Base-by-base conservation (phyloP, 192 early-diverging fungal species). In the Phycomyces blakesleeanus region DNA sequence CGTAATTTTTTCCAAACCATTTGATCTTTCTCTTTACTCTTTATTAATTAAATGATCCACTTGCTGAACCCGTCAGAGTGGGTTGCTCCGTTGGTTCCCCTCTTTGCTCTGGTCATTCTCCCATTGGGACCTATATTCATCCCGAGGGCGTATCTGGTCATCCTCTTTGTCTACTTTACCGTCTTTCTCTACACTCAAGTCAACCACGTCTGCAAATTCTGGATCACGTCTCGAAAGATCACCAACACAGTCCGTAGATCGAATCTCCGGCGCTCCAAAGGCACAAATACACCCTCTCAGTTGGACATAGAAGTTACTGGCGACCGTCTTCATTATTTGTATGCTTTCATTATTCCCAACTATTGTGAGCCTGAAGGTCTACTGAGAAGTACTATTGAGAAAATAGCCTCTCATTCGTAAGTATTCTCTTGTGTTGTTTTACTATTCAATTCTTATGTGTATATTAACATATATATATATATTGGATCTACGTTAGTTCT, bases 311-410 rank as follows among this genome's bases (percentile, higher is more conserved):
- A 34, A 34, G 29, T 34, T 34, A 34, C 29, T 34, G 29, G 29
- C 2, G 29, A 47, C 44, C 44, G 18, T 12, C 44, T 47, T 6
- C 11, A 58, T 29, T 75, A 85, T 53, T 64, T 77, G 29, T 84
- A 91, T 73, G 70, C 87, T 44, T 75, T 91, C 69, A 81, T 91
- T 62, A 76, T 91, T 52, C 89, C 89, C 26, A 86, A 88, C 67
- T 91, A 89, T 68, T 74, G 80, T 59, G 89, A 91, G 69, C 78
- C 81, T 24, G 73, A 87, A 67, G 85, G 83, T 5, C 79, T 87
- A 47, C 66, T 91, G 22, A 81, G 79, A 61, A 85, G 88, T 73
- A 91, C 89, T 6, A 81, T 91, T 29, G 81, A 83, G 50, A 74
- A 85, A 41, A 74, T 91, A 29, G 84, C 85, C 12, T 78, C 67